Percentiles rank a stretch among this genome's conserved stretches.
These are phyloP conservation scores for Phytophthora hybrid DNA, from an alignment of 352 stramenopile species.

Conservation along the genomic window DNA sequence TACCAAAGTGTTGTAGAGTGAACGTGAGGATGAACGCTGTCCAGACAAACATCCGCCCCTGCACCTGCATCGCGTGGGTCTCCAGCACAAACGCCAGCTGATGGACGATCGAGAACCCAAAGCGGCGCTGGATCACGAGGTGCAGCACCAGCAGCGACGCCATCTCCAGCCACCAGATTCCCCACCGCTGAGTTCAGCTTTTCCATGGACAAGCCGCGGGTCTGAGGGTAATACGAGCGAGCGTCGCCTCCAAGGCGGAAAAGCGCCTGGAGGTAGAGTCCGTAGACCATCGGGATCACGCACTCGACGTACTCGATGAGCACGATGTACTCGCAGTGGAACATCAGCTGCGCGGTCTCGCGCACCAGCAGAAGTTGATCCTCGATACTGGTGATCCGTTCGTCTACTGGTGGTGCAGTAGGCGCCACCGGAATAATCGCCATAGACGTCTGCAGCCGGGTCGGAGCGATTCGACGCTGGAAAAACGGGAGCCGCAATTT, in stretches of 20 bases:
- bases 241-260: slow-evolving; percentile 23
- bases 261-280: slow-evolving; percentile 29
- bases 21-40: slow-evolving; percentile 35
- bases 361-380: slow-evolving; percentile 11
- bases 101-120: slow-evolving; percentile 28
- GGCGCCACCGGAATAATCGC: neutral
- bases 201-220: neutral
- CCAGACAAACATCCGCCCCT: slow-evolving; percentile 35
- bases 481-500: neutral
- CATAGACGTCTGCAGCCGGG: neutral
- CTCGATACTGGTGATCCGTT: neutral
- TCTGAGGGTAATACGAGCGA: slow-evolving; percentile 10
- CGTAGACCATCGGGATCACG: slow-evolving; percentile 24
- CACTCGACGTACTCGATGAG: slow-evolving; percentile 29
- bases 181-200: slow-evolving; percentile 3
- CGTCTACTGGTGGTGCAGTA: neutral
- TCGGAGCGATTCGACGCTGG: neutral
- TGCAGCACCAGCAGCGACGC: slow-evolving; percentile 8
- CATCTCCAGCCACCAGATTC: slow-evolving; percentile 10
- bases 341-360: slow-evolving; percentile 23
- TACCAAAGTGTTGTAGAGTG: slow-evolving; percentile 38
- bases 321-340: slow-evolving; percentile 31
- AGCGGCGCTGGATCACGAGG: slow-evolving; percentile 19
- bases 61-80: slow-evolving; percentile 28
- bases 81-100: slow-evolving; percentile 49